phyloP scores from a whole-genome alignment of 139 green algal genomes.

The Tetradesmus lagerheimii region DNA sequence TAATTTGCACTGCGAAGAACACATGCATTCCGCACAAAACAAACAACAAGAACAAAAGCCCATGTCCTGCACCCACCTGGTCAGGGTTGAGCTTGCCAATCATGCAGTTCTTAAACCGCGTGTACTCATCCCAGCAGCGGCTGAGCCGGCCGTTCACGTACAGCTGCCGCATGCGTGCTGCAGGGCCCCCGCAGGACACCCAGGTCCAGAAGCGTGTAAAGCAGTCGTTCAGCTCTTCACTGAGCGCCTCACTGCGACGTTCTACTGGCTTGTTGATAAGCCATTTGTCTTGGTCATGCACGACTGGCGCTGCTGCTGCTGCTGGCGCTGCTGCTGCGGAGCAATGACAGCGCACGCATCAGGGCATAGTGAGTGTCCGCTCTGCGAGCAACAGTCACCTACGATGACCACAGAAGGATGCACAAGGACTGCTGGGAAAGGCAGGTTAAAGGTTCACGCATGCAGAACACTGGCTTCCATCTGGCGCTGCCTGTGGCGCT shows the following conservation, averaged over 20 bases:
- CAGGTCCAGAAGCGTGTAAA: slow-evolving; percentile 45
- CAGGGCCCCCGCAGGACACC: slow-evolving; percentile 48
- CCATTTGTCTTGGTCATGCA: slow-evolving; percentile 36
- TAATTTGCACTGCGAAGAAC: no score
- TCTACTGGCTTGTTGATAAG: slow-evolving; percentile 49
- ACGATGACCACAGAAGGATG: no score
- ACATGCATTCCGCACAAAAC: no score
- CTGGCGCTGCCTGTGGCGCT: no score
- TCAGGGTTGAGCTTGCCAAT: slow-evolving; percentile 46
- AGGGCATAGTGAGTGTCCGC: not conserved
- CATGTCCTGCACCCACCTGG: not conserved
- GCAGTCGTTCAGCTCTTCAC: slow-evolving; percentile 40
- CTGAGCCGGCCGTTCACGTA: slow-evolving; percentile 44
- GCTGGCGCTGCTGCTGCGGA: slow-evolving; percentile 3
- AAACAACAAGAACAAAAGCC: no score
- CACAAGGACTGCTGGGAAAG: no score
- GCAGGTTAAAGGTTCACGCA: no score
- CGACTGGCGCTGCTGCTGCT: not conserved
- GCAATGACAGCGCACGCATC: not conserved
- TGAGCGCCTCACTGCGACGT: slow-evolving; percentile 41
- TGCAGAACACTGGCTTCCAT: no score
- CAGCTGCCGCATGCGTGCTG: slow-evolving; percentile 45
- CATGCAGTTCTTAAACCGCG: slow-evolving; percentile 43
- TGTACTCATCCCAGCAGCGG: slow-evolving; percentile 47
- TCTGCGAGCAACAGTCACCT: no score